A percentile compares a stretch with the other conserved stretches of the same genome.
phyloP scores from a whole-genome alignment of 768 basidiomycete genomes.

The Russula compacta region DNA sequence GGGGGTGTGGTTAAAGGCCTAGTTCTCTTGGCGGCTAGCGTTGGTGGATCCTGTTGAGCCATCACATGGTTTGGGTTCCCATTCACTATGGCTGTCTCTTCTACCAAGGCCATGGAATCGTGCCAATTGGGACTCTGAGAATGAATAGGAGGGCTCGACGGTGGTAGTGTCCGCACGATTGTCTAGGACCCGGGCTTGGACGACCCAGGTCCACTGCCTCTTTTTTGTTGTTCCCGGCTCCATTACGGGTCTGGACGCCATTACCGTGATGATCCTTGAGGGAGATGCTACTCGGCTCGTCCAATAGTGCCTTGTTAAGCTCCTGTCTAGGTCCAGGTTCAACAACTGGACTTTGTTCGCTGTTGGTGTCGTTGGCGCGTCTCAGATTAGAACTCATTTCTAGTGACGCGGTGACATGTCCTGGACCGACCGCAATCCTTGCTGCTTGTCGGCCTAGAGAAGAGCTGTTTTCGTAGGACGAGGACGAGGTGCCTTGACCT shows the following conservation, averaged over 20 bases:
- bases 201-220: neutral
- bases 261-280: conserved; percentile 1
- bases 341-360: neutral
- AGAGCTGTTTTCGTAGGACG: neutral
- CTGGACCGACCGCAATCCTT: neutral
- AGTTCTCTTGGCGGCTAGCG: neutral
- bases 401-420: neutral
- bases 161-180: neutral
- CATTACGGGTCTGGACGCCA: neutral
- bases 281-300: conserved; percentile 1
- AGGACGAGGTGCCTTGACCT: neutral
- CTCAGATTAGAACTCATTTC: neutral
- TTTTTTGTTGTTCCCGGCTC: neutral
- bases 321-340: neutral
- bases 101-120: neutral
- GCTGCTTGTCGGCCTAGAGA: neutral
- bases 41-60: neutral
- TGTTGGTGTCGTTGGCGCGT: neutral
- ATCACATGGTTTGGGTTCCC: neutral
- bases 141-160: conserved; percentile 10
- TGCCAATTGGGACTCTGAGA: conserved; percentile 1
- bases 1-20: neutral
- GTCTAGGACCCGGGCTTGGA: neutral
- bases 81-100: neutral
- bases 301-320: neutral